Percentiles rank a stretch among this genome's conserved stretches.
Conservation (phyloP, 495 filamentous ascomycete genomes). For the Evernia prunastri region DNA sequence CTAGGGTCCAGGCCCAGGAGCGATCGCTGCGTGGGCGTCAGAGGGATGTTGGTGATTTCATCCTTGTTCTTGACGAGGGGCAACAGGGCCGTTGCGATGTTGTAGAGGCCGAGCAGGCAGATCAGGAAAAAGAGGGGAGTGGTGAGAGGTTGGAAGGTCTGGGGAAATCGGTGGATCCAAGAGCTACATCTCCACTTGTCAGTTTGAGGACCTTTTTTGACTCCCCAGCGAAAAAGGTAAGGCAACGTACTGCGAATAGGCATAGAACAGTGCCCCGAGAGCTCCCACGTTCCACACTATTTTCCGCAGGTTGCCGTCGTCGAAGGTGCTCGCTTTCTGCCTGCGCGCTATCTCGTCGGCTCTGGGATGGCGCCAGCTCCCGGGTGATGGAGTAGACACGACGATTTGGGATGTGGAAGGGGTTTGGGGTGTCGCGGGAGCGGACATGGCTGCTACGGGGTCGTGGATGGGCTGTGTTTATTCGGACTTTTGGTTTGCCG, state of each 20-base stretch:
- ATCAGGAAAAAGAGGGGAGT: slow-evolving; percentile 41
- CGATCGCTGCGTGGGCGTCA: slow-evolving; percentile 81
- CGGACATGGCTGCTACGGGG: slow-evolving; percentile 5
- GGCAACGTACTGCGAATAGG: slow-evolving; percentile 33
- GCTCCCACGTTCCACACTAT: slow-evolving; percentile 58
- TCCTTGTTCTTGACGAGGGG: slow-evolving; percentile 67
- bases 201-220: not conserved
- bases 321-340: slow-evolving; percentile 66
- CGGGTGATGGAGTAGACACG: slow-evolving; percentile 49
- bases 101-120: slow-evolving; percentile 56
- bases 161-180: not conserved
- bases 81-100: slow-evolving; percentile 56
- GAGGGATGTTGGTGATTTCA: slow-evolving; percentile 78
- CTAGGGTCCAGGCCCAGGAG: slow-evolving; percentile 76
- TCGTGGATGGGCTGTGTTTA: not conserved
- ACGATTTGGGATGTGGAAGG: slow-evolving; percentile 29
- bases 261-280: slow-evolving; percentile 42
- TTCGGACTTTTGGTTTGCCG: not conserved
- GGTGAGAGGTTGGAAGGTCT: slow-evolving; percentile 25
- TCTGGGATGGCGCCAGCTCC: slow-evolving; percentile 82
- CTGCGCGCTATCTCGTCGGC: slow-evolving; percentile 70
- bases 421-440: slow-evolving; percentile 36
- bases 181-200: not conserved
- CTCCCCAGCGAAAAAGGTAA: no score
- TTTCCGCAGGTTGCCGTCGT: slow-evolving; percentile 57